These are phyloP conservation scores for Globisporangium ultimum DNA, from an alignment of 352 stramenopile genomes.

Conservation along the genomic window DNA sequence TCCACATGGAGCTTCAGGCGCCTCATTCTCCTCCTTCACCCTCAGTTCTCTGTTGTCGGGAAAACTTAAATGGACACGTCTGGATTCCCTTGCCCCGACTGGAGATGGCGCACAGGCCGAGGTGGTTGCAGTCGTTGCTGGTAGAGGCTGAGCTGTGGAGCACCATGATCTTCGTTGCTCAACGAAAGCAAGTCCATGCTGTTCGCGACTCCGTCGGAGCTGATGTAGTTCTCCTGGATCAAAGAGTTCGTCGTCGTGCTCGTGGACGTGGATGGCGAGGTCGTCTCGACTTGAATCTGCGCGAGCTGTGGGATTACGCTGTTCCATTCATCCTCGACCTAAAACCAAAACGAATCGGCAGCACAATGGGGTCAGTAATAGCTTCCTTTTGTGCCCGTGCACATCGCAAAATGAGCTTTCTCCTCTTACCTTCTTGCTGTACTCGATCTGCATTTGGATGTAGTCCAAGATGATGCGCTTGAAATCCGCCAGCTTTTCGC, in stretches of 20 bases:
- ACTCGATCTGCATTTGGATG: conserved; percentile 96
- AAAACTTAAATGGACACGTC: conserved; percentile 35
- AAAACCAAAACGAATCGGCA: not conserved
- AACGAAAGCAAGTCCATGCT: conserved; percentile 59
- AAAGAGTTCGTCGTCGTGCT: conserved; percentile 37
- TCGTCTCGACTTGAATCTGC: conserved; percentile 66
- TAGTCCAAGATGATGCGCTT: conserved; percentile 96
- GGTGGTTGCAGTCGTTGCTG: not conserved
- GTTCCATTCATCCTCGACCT: conserved; percentile 79
- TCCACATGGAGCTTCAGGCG: not conserved
- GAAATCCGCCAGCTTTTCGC: conserved; percentile 94
- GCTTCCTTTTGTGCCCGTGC: too few species aligned
- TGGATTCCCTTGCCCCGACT: conserved; percentile 16
- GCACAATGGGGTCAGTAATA: not conserved
- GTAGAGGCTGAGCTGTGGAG: not conserved
- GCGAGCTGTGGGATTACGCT: conserved; percentile 70
- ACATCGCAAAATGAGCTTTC: too few species aligned
- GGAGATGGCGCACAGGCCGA: conserved; percentile 6
- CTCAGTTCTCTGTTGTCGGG: not conserved
- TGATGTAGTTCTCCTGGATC: conserved; percentile 79
- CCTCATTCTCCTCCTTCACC: not conserved
- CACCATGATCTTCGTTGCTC: conserved; percentile 23
- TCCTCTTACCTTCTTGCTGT: conserved; percentile 87
- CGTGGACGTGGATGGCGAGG: conserved; percentile 32
- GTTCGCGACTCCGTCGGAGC: conserved; percentile 38